These are phyloP conservation scores for Hygrophila difformis DNA, from an alignment of 257 asterid genomes.

Conservation along the genomic window DNA sequence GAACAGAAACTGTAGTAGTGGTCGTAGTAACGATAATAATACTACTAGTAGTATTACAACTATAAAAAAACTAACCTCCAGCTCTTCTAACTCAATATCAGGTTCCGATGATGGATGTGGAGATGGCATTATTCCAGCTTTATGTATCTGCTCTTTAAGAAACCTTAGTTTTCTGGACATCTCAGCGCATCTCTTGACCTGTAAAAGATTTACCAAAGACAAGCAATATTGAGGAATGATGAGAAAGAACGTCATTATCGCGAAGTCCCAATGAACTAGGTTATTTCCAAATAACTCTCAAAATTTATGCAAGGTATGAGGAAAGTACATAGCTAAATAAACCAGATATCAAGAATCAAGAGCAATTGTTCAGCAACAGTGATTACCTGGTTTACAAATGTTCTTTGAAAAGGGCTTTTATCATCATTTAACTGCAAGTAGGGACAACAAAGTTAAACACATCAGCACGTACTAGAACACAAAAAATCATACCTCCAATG, in stretches of 20 bases:
- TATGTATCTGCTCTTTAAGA: constrained; percentile 86
- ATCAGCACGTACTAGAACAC: constrained; percentile 15
- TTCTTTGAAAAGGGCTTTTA: constrained; percentile 91
- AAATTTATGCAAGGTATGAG: no score
- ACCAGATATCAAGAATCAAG: constrained; percentile 6
- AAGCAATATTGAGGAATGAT: constrained; percentile 4
- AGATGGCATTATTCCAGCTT: constrained; percentile 69
- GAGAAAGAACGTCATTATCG: constrained; percentile 3
- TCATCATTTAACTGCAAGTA: constrained; percentile 78
- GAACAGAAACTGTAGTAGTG: no score
- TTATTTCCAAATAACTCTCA: no score
- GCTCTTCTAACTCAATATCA: constrained; percentile 82
- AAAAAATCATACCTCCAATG: no score
- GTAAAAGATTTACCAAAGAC: constrained; percentile 12
- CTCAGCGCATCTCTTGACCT: constrained; percentile 99
- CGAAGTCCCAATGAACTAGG: constrained; percentile 3
- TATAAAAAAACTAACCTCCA: constrained; percentile 52
- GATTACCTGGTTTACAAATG: constrained; percentile 90
- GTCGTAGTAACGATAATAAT: neutral
- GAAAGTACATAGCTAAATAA: no score
- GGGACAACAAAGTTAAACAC: constrained; percentile 18
- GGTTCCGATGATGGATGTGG: constrained; percentile 65
- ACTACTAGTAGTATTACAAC: no score
- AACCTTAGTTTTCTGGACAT: constrained; percentile 90
- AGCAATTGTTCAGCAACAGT: constrained; percentile 10